Percentiles rank a stretch among this genome's conserved stretches.
Conservation (phyloP, 2,329 filamentous ascomycete genomes). For the Neofusicoccum kwambonambiense region DNA sequence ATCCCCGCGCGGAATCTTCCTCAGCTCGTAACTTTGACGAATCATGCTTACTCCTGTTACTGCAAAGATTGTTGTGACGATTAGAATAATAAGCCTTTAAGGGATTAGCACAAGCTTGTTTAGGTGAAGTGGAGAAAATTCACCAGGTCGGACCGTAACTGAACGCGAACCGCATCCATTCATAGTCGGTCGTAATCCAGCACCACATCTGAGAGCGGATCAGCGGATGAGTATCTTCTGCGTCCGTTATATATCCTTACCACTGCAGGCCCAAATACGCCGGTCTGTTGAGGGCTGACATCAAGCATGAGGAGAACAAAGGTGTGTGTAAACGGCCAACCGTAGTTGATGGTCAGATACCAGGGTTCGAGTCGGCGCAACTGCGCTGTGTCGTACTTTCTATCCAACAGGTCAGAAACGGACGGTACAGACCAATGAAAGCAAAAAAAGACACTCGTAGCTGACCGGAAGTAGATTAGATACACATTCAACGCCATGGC, state of each 20-base stretch:
- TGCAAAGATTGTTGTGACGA: neutral
- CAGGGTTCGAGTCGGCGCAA: slow-evolving; percentile 69
- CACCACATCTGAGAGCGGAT: slow-evolving; percentile 65
- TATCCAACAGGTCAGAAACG: neutral
- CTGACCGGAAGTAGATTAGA: slow-evolving; percentile 66
- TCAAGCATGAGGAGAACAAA: slow-evolving; percentile 66
- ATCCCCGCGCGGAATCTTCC: neutral
- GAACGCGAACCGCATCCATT: slow-evolving; percentile 68
- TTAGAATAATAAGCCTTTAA: neutral
- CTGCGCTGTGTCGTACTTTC: slow-evolving; percentile 63
- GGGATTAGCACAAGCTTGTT: neutral
- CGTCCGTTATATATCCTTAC: slow-evolving; percentile 33
- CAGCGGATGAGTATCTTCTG: neutral
- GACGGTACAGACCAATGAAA: no score
- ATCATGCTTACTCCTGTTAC: neutral
- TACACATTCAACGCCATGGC: slow-evolving; percentile 84
- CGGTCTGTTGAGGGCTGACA: slow-evolving; percentile 46
- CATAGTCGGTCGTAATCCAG: slow-evolving; percentile 68
- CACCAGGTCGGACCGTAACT: slow-evolving; percentile 75
- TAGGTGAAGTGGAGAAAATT: neutral
- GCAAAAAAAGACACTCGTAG: no score
- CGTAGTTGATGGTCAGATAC: slow-evolving; percentile 70
- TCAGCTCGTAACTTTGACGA: neutral
- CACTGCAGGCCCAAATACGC: slow-evolving; percentile 71
- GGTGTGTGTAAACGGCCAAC: slow-evolving; percentile 69